These are phyloP conservation scores for Botryosphaeria dothidea DNA, from an alignment of 2,329 filamentous ascomycete genomes.

Conservation along the genomic window DNA sequence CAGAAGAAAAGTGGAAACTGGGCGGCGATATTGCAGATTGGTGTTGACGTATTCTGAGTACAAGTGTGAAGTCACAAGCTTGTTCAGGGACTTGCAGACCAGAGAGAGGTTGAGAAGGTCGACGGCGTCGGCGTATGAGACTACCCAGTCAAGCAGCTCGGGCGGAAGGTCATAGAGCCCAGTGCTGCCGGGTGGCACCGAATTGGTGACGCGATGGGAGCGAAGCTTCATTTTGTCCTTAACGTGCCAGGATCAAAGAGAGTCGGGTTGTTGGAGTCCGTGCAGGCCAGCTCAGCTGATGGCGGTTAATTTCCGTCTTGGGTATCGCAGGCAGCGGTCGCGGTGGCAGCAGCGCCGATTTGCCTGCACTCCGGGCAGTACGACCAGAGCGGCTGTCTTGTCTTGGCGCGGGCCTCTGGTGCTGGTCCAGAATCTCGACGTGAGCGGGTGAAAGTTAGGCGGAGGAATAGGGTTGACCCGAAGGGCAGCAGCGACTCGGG, in stretches of 20 bases:
- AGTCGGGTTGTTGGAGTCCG: not conserved
- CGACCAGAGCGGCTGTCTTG: not conserved
- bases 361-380: not conserved
- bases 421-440: not conserved
- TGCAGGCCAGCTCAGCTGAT: not conserved
- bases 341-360: not conserved
- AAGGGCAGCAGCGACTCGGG: no score
- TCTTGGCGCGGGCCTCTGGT: not conserved
- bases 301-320: not conserved
- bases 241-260: not conserved
- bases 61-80: not conserved
- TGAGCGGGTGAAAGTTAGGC: no score
- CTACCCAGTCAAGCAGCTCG: constrained; percentile 11
- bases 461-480: no score
- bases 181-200: not conserved
- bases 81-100: constrained; percentile 8
- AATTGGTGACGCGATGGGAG: not conserved
- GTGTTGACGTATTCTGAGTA: constrained; percentile 14
- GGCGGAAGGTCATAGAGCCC: constrained; percentile 8
- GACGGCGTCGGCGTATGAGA: not conserved
- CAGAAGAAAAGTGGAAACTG: not conserved
- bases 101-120: constrained; percentile 17
- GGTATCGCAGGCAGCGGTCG: not conserved
- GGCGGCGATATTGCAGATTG: constrained; percentile 1
- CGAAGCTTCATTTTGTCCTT: constrained; percentile 3